Percentiles rank a stretch among this genome's conserved stretches.
These are phyloP conservation scores for Rhodotorula sp. DNA, from an alignment of 1,284 basidiomycete genomes.

Conservation along the genomic window DNA sequence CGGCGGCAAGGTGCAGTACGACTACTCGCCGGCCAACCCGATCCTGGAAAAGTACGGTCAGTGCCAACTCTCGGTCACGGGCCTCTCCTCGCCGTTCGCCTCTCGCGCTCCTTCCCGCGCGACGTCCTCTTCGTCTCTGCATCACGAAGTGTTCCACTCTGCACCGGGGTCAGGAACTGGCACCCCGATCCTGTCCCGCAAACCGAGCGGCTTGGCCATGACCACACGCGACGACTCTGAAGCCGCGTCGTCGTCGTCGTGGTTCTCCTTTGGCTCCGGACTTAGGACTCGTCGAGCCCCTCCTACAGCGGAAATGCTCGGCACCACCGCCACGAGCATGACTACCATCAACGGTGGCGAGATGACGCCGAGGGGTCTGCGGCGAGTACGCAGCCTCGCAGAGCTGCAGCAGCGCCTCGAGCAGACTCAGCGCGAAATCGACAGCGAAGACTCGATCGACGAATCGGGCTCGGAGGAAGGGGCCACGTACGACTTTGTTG, in stretches of 20 bases:
- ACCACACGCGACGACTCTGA: background rate
- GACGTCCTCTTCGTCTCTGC: slow-evolving; percentile 31
- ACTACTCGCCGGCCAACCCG: slow-evolving; percentile 39
- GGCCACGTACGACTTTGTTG: too few species aligned
- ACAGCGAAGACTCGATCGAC: slow-evolving; percentile 23
- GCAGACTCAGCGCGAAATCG: slow-evolving; percentile 34
- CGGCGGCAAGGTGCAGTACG: slow-evolving; percentile 39
- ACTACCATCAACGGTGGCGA: background rate
- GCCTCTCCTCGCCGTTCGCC: slow-evolving; percentile 10
- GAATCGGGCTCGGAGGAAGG: slow-evolving; percentile 2
- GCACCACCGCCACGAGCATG: background rate
- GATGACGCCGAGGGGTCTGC: slow-evolving; percentile 3
- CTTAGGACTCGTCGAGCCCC: background rate
- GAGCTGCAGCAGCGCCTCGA: slow-evolving; percentile 35
- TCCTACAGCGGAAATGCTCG: background rate
- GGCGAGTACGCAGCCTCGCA: slow-evolving; percentile 34
- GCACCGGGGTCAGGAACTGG: background rate
- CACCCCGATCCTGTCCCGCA: slow-evolving; percentile 13
- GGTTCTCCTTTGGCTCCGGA: background rate
- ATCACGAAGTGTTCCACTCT: slow-evolving; percentile 25
- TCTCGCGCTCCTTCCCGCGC: slow-evolving; percentile 25
- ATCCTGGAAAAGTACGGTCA: slow-evolving; percentile 39
- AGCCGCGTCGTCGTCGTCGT: background rate
- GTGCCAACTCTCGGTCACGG: background rate
- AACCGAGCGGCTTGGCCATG: slow-evolving; percentile 16